Base-by-base conservation (phyloP, 208 protist species). In the Porcisia hertigi region DNA sequence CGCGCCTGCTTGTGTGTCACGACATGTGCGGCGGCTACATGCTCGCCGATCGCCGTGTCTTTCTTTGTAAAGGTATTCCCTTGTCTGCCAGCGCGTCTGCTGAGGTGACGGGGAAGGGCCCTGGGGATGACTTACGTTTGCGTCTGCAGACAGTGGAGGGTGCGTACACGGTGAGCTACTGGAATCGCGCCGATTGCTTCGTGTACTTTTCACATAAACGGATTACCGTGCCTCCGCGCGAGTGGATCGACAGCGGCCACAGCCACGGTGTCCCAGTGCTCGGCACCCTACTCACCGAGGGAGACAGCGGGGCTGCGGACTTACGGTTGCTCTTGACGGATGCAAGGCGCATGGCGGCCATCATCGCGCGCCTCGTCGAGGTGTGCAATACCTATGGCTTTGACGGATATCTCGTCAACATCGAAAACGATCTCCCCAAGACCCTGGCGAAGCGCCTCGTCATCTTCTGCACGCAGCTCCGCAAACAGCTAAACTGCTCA, bases 341-440 rank as follows among this genome's bases (percentile, higher is more conserved):
- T 57, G 81, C 87, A 16, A 81, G 87, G 62, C 55, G 70, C 58
- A 86, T 87, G 75, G 79, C 66, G 1, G 20, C 66, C 16, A 77
- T 88, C 9, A 90, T 95, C 66, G 45, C 69, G 34, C 74, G 87
- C 23, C 77, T 98, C 0, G 83, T 92, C 4, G 66, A 82, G 9
- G 60, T 98, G 11, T 87, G 81, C 62, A 73, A 91, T 20, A 55
- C 82, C 36, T 94, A 96, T 77, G 78, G 84, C 47, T 98, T 98
- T 73, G 95, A 98, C 77, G 96, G 96, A 12, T 98, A 96, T 76
- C 81, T 98, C 14, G 53, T 98, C 20, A 98, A 98, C 82, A 85
- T 98, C 57, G 96, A 98, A 81, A 89, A 79, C 63, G 14, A 23
- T 53, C 47, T 94, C 36, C 79, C 81, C 45, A 16, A 67, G 60